Percentiles rank a stretch among this genome's conserved stretches.
These are phyloP conservation scores for Moniliophthora roreri DNA, from an alignment of 1,284 basidiomycete genomes.

Conservation along the genomic window DNA sequence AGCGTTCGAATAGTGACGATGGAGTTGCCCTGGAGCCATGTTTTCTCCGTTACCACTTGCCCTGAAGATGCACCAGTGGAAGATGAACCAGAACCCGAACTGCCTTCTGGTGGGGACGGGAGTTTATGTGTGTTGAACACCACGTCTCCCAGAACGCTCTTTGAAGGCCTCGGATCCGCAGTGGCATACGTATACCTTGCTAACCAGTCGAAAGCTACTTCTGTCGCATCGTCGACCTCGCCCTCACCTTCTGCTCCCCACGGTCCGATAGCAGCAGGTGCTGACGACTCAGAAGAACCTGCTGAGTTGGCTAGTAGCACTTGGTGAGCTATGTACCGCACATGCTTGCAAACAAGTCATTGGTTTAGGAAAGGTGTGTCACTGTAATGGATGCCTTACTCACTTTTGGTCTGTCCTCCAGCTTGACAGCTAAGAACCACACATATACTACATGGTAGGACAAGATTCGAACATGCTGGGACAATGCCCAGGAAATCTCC, in stretches of 20 bases:
- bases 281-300: neutral
- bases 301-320: constrained; percentile 77
- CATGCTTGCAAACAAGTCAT: constrained; percentile 49
- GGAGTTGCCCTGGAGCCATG: constrained; percentile 88
- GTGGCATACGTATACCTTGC: constrained; percentile 94
- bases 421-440: constrained; percentile 92
- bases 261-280: neutral
- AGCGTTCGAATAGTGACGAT: constrained; percentile 84
- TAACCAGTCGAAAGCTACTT: constrained; percentile 98
- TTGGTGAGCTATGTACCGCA: constrained; percentile 87
- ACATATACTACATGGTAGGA: constrained; percentile 93
- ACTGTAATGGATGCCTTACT: too few relatives aligned
- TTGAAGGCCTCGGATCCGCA: constrained; percentile 88
- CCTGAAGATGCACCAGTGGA: constrained; percentile 28
- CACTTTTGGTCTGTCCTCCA: constrained; percentile 72
- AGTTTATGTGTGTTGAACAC: constrained; percentile 58
- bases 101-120: neutral
- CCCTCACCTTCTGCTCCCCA: constrained; percentile 52
- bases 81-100: neutral
- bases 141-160: constrained; percentile 72
- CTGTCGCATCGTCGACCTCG: constrained; percentile 85
- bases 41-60: constrained; percentile 57
- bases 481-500: constrained; percentile 81
- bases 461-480: constrained; percentile 93
- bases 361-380: too few relatives aligned